Conservation (phyloP, 495 filamentous ascomycete species). For the Penicillium atrosanguineum region DNA sequence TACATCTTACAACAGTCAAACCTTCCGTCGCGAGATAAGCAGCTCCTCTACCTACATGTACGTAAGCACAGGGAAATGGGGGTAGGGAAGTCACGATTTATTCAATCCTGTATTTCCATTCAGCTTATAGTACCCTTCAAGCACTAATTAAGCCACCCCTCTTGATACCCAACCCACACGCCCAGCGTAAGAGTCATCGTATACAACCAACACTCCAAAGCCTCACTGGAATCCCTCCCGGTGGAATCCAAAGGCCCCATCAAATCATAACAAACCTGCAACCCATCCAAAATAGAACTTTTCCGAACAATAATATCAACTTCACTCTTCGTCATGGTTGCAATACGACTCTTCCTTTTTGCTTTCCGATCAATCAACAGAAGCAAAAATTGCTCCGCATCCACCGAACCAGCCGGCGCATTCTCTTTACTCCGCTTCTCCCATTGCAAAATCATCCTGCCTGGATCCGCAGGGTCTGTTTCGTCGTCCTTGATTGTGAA, state of each 20-base stretch:
- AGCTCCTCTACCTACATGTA: too few relatives aligned
- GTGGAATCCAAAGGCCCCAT: slow-evolving; percentile 9
- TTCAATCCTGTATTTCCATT: neutral
- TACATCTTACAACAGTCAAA: too few relatives aligned
- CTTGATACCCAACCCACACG: slow-evolving; percentile 32
- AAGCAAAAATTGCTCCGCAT: slow-evolving; percentile 20
- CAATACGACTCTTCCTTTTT: slow-evolving; percentile 24
- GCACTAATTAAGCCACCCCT: slow-evolving; percentile 30
- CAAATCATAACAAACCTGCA: slow-evolving; percentile 20
- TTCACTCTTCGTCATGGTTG: slow-evolving; percentile 22
- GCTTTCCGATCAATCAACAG: slow-evolving; percentile 25
- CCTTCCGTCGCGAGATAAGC: too few relatives aligned
- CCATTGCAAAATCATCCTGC: slow-evolving; percentile 26
- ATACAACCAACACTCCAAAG: slow-evolving; percentile 30
- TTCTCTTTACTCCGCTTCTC: slow-evolving; percentile 17
- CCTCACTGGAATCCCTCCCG: slow-evolving; percentile 7
- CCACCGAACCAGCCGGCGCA: neutral
- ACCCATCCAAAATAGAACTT: slow-evolving; percentile 19
- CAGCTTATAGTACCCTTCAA: neutral
- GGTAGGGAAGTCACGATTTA: neutral
- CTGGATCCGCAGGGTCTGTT: neutral
- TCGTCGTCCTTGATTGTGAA: slow-evolving; percentile 16
- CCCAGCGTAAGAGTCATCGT: slow-evolving; percentile 35
- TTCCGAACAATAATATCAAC: slow-evolving; percentile 25
- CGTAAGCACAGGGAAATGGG: too few relatives aligned